A percentile compares a stretch with the other conserved stretches of the same genome.
Conservation (phyloP, 192 early-diverging fungal species). For the Coemansia sp. region DNA sequence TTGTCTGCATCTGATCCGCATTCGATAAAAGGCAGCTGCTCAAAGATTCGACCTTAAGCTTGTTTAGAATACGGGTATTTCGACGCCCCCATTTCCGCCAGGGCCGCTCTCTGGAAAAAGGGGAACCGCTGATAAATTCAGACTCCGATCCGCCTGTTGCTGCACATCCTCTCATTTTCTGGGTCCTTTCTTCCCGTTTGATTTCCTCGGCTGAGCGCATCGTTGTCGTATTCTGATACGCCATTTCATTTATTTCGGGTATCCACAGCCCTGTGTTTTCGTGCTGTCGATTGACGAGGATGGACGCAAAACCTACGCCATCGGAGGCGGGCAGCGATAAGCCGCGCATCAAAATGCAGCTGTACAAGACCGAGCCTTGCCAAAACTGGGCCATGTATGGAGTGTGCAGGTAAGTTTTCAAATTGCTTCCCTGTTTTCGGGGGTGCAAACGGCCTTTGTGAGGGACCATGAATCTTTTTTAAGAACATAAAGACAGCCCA, state of each 20-base stretch:
- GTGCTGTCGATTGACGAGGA: background rate
- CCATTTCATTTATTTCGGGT: too few relatives aligned
- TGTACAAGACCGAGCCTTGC: slow-evolving; percentile 80
- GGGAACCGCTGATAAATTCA: slow-evolving; percentile 15
- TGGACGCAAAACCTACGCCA: slow-evolving; percentile 11
- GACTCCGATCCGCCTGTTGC: slow-evolving; percentile 20
- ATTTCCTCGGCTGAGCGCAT: background rate
- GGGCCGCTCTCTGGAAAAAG: background rate
- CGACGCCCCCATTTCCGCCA: background rate
- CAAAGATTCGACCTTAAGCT: slow-evolving; percentile 5
- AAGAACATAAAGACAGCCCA: too few relatives aligned
- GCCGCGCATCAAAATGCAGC: slow-evolving; percentile 52
- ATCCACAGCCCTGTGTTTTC: too few relatives aligned
- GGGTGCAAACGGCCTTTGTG: background rate
- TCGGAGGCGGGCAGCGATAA: slow-evolving; percentile 17
- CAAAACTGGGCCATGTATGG: slow-evolving; percentile 55
- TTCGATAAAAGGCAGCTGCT: background rate
- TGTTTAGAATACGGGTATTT: slow-evolving; percentile 4
- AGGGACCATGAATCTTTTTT: too few relatives aligned
- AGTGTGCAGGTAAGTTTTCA: slow-evolving; percentile 58
- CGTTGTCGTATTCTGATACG: too few relatives aligned
- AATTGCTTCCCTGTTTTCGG: background rate
- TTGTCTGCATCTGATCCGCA: background rate
- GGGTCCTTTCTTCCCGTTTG: background rate
- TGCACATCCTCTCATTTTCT: slow-evolving; percentile 9